Conservation (phyloP, 495 filamentous ascomycete species). For the Chaetomidium leptoderma region DNA sequence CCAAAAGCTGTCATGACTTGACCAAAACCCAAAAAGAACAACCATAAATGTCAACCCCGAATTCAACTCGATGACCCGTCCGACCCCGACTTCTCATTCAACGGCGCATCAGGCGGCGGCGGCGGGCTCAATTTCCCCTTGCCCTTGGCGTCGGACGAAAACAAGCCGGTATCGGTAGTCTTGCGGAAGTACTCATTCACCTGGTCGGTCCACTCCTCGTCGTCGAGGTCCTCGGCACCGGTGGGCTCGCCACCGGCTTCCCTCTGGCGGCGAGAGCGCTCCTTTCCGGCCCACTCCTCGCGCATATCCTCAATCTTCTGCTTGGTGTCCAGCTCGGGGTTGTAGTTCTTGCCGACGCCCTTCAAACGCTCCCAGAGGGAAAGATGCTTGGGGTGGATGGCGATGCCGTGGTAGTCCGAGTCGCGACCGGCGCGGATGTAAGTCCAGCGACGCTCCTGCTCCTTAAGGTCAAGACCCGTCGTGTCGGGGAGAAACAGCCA, state of each 20-base stretch:
- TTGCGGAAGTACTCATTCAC: conserved; percentile 43
- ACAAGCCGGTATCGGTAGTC: conserved; percentile 14
- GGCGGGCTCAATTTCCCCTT: background rate
- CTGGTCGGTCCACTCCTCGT: conserved; percentile 40
- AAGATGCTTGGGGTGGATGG: conserved; percentile 79
- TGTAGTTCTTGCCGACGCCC: conserved; percentile 69
- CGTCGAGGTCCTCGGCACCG: conserved; percentile 27
- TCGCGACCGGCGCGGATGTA: conserved; percentile 71
- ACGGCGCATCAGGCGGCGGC: background rate
- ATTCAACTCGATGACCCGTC: background rate
- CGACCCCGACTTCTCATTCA: conserved; percentile 1
- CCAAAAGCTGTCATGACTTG: too few relatives aligned
- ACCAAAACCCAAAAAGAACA: background rate
- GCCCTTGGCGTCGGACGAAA: background rate
- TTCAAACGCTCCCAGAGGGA: conserved; percentile 72
- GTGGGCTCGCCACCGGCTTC: conserved; percentile 27
- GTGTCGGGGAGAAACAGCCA: conserved; percentile 83
- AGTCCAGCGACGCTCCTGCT: conserved; percentile 84
- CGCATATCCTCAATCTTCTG: conserved; percentile 75
- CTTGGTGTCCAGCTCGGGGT: conserved; percentile 71
- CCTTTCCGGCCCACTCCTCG: conserved; percentile 42
- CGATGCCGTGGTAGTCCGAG: conserved; percentile 80
- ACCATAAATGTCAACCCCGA: background rate
- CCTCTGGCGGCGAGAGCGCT: conserved; percentile 24
- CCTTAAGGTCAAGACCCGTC: conserved; percentile 87